Evolutionary conservation across 176 grass and related monocot genomes (phyloP), one percentile per base, ranked within the genome.

Genomic region (Raddia guianensis): DNA sequence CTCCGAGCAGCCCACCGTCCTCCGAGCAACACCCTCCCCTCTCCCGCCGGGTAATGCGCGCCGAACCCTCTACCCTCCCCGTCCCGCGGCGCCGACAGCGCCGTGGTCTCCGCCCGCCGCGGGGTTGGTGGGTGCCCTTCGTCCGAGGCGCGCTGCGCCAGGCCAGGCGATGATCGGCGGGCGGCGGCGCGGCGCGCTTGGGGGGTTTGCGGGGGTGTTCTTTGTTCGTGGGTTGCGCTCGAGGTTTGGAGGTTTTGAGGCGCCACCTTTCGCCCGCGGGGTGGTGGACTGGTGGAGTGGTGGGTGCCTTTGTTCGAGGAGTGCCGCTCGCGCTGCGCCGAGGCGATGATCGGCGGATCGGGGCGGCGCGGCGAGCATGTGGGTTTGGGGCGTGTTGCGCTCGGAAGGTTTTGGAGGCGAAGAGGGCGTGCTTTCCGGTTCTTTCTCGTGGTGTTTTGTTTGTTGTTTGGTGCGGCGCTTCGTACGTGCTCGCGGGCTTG

Each of bases 31-130:
- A 0, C 57, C 3, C 49, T 7, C 49, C 6, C 68, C 49, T 12
- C 74, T n/a, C 7, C 80, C 21, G 21, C 68, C 33, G 7, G 85
- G 79, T 82, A 87, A 87, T 76, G 63, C n/a, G 18, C 56, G 1
- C 20, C 2, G 19, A 62, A 21, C 18, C 65, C 80, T 44, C 14
- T 15, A 3, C 1, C 2, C 8, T 15, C 48, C 44, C 2, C 45
- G 13, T 44, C 33, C 15, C 34, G 53, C 64, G 12, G 53, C 27
- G 64, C 46, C 2, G 13, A 16, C 9, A 48, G 20, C 76, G 69
- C 43, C 70, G 71, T 57, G 33, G 51, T 81, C 60, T 49, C 33
- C 57, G 57, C n/a, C 16, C 16, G 9, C 10, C 40, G 15, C 43
- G 3, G 27, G 63, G 9, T 5, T 32, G n/a, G 69, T 42, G 27